Base-by-base conservation (phyloP, 768 basidiomycete genomes). In the Sutorius australiensis region DNA sequence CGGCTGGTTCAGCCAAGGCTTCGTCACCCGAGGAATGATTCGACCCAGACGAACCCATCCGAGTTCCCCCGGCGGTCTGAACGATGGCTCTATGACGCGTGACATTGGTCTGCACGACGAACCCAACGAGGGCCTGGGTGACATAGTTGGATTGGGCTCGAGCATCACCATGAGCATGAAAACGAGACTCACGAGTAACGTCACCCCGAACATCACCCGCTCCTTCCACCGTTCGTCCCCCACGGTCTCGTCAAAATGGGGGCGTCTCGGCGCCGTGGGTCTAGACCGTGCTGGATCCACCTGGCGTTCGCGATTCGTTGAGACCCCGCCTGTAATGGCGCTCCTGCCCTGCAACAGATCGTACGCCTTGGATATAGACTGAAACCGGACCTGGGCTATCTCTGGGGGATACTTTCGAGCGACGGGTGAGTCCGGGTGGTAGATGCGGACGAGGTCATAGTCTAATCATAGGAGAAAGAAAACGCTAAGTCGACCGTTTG, bases 391-490 rank as follows among this genome's bases (percentile, higher is more conserved):
- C 60, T 87, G 84, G 4, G 80, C 80, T 3, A 75, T 64, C 14
- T 80, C 78, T 0, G 79, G 61, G 7, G 82, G 68, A 51, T 69
- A 68, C 3, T 64, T 64, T 5, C 76, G 73, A 19, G 72, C 72
- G 19, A 72, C 42, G 21, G 75, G 72, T 38, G 85, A 84, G 66
- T 91, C 88, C 3, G 88, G 88, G 65, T 91, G 88, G 67, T 90
- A 88, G 52, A 88, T 76, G 37, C 84, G 77, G 31, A 90, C 89
- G 41, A 91, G 86, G 57, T 89, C 88, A 62, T 82, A 88, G 67
- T 90, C 88, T 91, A 32, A 58, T 17, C 14, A 44, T 28, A 7
- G 31, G 39, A 21, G 5, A 5, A 19, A 11, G n/a, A 28, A 42
- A 9, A 19, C 0, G 21, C 40, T 55, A 27, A 56, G 57, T 50